These are phyloP conservation scores for Pseudocercospora pini-densiflorae DNA, from an alignment of 2,329 filamentous ascomycete genomes.

Conservation along the genomic window DNA sequence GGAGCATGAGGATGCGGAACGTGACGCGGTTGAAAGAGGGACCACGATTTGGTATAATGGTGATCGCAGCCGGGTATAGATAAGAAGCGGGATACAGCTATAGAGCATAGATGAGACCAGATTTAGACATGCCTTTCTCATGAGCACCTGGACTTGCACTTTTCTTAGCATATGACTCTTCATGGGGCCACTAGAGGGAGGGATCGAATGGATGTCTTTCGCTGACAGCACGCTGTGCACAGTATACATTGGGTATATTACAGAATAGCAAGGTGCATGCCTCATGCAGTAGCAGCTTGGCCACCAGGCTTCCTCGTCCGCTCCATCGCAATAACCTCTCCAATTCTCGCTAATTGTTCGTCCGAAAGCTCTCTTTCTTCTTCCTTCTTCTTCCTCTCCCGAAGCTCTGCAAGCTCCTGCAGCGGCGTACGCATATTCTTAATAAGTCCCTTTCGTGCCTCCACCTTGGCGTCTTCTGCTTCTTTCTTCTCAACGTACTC, in stretches of 20 bases:
- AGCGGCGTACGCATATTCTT: conserved; percentile 53
- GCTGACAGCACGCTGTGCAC: too few species aligned
- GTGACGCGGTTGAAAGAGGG: conserved; percentile 8
- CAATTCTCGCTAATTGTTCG: conserved; percentile 48
- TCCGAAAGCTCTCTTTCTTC: conserved; percentile 43
- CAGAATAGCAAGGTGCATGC: neutral
- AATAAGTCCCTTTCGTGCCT: conserved; percentile 47
- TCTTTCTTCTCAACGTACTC: conserved; percentile 71
- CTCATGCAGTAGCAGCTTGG: neutral
- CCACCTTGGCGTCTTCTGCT: conserved; percentile 58
- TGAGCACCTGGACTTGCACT: neutral
- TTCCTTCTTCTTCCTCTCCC: conserved; percentile 43
- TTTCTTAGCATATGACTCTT: too few species aligned
- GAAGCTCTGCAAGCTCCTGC: conserved; percentile 47
- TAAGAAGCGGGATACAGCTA: neutral
- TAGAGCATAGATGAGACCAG: neutral
- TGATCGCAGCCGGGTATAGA: neutral
- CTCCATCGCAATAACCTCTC: conserved; percentile 44
- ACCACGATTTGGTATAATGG: neutral
- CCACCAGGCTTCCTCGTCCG: conserved; percentile 17
- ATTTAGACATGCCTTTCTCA: neutral
- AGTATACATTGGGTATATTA: conserved; percentile 10
- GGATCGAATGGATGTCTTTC: too few species aligned
- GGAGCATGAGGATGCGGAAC: conserved; percentile 13
- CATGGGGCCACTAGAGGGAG: too few species aligned